A percentile compares a stretch with the other conserved stretches of the same genome.
Conservation (phyloP, 1,139 yeast genomes). For the Nakaseomyces bracarensis region DNA sequence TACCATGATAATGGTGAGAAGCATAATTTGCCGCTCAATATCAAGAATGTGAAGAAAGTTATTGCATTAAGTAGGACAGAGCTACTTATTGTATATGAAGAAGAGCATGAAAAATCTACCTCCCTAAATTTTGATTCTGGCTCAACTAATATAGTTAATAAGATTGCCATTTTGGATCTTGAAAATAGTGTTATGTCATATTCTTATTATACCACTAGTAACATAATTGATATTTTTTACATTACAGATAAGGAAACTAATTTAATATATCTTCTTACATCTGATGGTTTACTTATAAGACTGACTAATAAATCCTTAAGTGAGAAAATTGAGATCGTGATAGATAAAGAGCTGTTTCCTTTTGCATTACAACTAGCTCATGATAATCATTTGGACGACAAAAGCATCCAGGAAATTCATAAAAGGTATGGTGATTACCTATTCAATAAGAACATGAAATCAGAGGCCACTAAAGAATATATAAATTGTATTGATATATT, state of each 20-base stretch:
- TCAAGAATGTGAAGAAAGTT: constrained; percentile 46
- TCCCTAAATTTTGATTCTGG: constrained; percentile 25
- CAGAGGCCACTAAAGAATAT: constrained; percentile 65
- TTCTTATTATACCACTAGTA: constrained; percentile 57
- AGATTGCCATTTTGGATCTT: constrained; percentile 56
- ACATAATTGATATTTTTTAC: constrained; percentile 42
- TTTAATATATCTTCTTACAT: constrained; percentile 47
- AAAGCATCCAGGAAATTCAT: constrained; percentile 43
- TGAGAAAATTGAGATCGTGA: constrained; percentile 61
- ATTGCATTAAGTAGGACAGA: constrained; percentile 38
- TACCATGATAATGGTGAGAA: constrained; percentile 43
- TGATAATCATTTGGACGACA: constrained; percentile 32
- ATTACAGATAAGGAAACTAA: constrained; percentile 46
- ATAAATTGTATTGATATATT: constrained; percentile 45
- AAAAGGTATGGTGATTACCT: constrained; percentile 64
- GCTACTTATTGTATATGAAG: constrained; percentile 33
- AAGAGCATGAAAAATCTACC: constrained; percentile 24
- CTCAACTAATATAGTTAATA: constrained; percentile 37
- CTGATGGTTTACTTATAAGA: constrained; percentile 68
- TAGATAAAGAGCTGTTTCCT: constrained; percentile 62
- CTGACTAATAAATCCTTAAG: constrained; percentile 58
- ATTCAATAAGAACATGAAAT: constrained; percentile 55
- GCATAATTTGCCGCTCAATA: constrained; percentile 49
- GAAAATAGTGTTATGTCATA: constrained; percentile 63
- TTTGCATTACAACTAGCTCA: constrained; percentile 67